Evolutionary conservation across 768 basidiomycete genomes (phyloP), one percentile per base, ranked within the genome.

Genomic region (Pulveroboletus ravenelii): DNA sequence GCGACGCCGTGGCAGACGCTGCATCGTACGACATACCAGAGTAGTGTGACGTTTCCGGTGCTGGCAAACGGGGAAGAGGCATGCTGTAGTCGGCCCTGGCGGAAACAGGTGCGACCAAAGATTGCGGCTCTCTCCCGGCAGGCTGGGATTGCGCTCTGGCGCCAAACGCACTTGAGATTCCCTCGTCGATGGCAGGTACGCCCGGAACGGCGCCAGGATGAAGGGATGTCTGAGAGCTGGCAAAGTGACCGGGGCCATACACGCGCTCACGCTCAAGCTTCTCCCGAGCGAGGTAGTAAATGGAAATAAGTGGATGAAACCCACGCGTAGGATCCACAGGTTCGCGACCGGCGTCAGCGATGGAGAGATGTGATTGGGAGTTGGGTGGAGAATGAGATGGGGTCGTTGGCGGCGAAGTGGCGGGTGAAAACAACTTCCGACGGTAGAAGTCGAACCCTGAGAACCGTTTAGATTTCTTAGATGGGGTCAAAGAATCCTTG

Each of bases 231-330:
- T 94, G 92, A 0, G 93, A 96, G 47, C 81, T 88, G 3, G 96
- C 96, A 69, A 99, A 99, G 55, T 89, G 84, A 4, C 93, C 93
- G 0, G 85, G 85, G 0, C 95, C 96, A 68, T 94, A 98, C 7
- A 99, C 89, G 45, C 81, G 78, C 59, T 99, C 96, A 48, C 96
- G 76, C 63, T 98, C 93, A 62, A 93, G 75, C 77, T 97, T 98
- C 74, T 99, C 96, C 47, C 91, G 77, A 5, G 94, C 89, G 17
- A 99, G 82, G 73, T 85, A 97, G 68, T 99, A 99, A 72, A 99
- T 97, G 29, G 93, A 92, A 41, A 98, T 79, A 25, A 99, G 78
- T 0, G 93, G 94, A 65, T 97, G 93, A 73, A 92, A 99, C 1
- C 93, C 96, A 47, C 81, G 74, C 13, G 92, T 95, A 5, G 95